Evolutionary conservation across 2,329 filamentous ascomycete species (phyloP), one percentile per base, ranked within the genome.

Genomic region (Ophiostoma fasciatum): DNA sequence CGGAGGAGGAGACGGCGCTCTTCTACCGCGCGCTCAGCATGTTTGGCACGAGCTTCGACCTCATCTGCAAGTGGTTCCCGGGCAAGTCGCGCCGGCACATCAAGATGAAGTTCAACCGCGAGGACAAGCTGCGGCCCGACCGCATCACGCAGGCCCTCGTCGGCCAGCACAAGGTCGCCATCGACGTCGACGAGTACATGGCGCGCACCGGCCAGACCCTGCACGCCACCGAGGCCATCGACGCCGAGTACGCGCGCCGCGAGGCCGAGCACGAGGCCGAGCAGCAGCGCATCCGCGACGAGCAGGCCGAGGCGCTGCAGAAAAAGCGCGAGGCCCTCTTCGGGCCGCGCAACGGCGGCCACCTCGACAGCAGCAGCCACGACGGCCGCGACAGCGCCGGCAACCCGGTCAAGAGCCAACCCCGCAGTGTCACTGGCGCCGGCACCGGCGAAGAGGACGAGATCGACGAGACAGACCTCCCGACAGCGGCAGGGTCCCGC

Each of bases 1-100:
- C 66, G 33, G 64, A 71, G n/a, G 68, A 71, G 11, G 71, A 77
- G 41, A 88, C 79, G 4, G 76, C 81, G 37, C 63, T 71, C 30
- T 90, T 90, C 58, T 90, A 85, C 60, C 68, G 76, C 20, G 77
- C 74, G 1, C 63, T 92, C 2, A 60, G 65, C 39, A 80, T 78
- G 66, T 87, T 84, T 49, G 83, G 83, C 38, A 88, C 81, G 2
- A 82, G 88, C 51, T 92, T 90, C 51, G 69, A 78, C 52, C 82
- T 82, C 57, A 85, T 92, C 47, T 68, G 71, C 40, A 71, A 73
- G 47, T 74, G 85, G 67, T 87, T 92, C 49, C 71, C 74, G 1
- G 68, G 71, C 43, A 75, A 78, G 49, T 79, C 71, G 41, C 68
- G 83, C 14, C 70, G 77, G 22, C 74, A 82, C 52, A 68, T 90